Evolutionary conservation across 305 asterid species (phyloP).

Genomic region (Ilex paraguariensis): DNA sequence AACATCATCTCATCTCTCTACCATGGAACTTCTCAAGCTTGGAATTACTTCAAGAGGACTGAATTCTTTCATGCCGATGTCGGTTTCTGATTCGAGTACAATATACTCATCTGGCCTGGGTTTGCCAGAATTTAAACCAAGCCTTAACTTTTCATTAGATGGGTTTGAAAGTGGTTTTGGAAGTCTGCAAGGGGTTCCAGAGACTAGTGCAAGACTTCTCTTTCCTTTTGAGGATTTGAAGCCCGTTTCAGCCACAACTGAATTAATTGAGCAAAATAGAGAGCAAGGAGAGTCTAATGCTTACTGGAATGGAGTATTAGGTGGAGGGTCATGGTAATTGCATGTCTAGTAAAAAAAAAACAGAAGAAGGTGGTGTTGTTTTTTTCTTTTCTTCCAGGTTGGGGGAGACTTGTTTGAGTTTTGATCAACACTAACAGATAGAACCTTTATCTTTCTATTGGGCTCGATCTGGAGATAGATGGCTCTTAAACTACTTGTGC

Average conservation of each 20-base stretch:
- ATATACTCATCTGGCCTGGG: constrained; percentile 12
- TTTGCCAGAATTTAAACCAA: constrained; percentile 23
- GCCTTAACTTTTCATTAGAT: constrained; percentile 28
- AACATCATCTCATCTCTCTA: constrained; percentile 2
- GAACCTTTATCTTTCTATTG: neutral
- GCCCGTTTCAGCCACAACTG: constrained; percentile 13
- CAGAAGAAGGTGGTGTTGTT: constrained; percentile 10
- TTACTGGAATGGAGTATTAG: constrained; percentile 39
- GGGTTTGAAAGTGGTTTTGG: constrained; percentile 25
- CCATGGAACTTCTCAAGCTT: constrained; percentile 16
- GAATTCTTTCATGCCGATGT: constrained; percentile 14
- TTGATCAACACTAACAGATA: constrained; percentile 19
- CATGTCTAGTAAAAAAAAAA: too few species aligned
- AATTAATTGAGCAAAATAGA: constrained; percentile 16
- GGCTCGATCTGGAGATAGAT: neutral
- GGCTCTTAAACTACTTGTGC: neutral
- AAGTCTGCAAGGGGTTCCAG: constrained; percentile 9
- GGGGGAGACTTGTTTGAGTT: constrained; percentile 12
- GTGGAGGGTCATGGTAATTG: constrained; percentile 43
- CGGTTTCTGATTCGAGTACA: constrained; percentile 13
- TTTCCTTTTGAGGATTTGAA: constrained; percentile 31
- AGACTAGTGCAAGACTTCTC: constrained; percentile 17
- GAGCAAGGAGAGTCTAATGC: constrained; percentile 28
- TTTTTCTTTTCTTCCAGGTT: constrained; percentile 5
- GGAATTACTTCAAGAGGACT: constrained; percentile 13